A percentile compares a stretch with the other conserved stretches of the same genome.
These are phyloP conservation scores for Sicyos baderoa DNA, from an alignment of 306 rosid genomes.

Conservation along the genomic window DNA sequence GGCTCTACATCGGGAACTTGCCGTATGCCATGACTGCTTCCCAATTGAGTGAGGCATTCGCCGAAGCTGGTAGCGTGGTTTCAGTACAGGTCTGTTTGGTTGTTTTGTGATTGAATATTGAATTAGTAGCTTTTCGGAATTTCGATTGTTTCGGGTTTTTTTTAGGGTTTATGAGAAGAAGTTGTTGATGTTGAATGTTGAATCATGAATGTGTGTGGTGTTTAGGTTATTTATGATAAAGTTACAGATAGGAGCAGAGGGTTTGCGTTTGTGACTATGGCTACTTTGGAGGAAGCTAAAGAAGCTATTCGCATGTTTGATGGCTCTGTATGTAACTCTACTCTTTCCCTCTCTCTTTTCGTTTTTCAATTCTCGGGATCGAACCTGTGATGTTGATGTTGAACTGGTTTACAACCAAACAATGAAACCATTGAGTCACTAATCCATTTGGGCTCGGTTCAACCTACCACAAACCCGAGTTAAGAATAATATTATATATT, in stretches of 20 bases:
- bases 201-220: not conserved
- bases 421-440: no score
- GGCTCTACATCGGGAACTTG: conserved; percentile 81
- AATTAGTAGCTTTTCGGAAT: not conserved
- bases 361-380: no score
- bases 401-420: no score
- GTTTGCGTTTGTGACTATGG: conserved; percentile 89
- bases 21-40: conserved; percentile 58
- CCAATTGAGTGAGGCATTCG: conserved; percentile 54
- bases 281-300: conserved; percentile 60
- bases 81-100: conserved; percentile 57
- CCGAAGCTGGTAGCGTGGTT: conserved; percentile 64
- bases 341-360: not conserved
- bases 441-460: no score
- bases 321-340: conserved; percentile 60
- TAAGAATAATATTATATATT: no score
- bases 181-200: conserved; percentile 14
- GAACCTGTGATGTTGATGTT: no score
- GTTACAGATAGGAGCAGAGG: conserved; percentile 90
- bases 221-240: conserved; percentile 74
- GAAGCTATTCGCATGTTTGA: conserved; percentile 81
- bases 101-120: not conserved
- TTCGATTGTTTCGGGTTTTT: not conserved
- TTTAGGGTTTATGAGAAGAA: not conserved
- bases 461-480: no score